Percentiles rank a stretch among this genome's conserved stretches.
These are phyloP conservation scores for Phascolomyces articulosus DNA, from an alignment of 371 early-diverging fungal species.

Conservation along the genomic window DNA sequence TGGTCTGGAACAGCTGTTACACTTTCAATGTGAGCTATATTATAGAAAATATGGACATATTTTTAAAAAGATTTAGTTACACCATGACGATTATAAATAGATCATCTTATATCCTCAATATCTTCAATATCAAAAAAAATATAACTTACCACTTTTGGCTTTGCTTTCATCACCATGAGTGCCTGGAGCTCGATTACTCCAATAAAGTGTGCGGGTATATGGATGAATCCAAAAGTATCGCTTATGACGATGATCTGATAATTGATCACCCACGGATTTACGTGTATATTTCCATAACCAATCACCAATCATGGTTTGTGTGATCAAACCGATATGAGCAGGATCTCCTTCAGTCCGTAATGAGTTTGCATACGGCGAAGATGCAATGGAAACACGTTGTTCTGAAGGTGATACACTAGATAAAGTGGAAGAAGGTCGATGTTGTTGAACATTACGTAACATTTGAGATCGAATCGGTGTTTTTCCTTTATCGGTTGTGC, in stretches of 20 bases:
- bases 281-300: constrained; percentile 73
- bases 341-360: constrained; percentile 33
- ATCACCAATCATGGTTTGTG: constrained; percentile 78
- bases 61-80: too few relatives aligned
- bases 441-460: constrained; percentile 1
- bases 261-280: constrained; percentile 44
- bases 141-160: constrained; percentile 49
- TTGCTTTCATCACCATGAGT: constrained; percentile 40
- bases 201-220: constrained; percentile 73
- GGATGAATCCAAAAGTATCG: constrained; percentile 83
- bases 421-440: constrained; percentile 8
- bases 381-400: constrained; percentile 12
- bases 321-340: constrained; percentile 64
- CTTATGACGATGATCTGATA: constrained; percentile 63
- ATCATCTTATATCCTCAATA: too few relatives aligned
- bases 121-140: too few relatives aligned
- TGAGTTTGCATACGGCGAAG: constrained; percentile 10
- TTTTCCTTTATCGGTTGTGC: constrained; percentile 21
- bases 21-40: constrained; percentile 50
- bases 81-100: too few relatives aligned
- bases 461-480: constrained; percentile 7
- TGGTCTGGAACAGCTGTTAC: constrained; percentile 47
- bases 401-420: constrained; percentile 19
- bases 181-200: constrained; percentile 70
- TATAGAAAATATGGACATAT: constrained; percentile 2